phyloP scores from a whole-genome alignment of 2,329 filamentous ascomycete species.

The Pseudocercospora ulei region DNA sequence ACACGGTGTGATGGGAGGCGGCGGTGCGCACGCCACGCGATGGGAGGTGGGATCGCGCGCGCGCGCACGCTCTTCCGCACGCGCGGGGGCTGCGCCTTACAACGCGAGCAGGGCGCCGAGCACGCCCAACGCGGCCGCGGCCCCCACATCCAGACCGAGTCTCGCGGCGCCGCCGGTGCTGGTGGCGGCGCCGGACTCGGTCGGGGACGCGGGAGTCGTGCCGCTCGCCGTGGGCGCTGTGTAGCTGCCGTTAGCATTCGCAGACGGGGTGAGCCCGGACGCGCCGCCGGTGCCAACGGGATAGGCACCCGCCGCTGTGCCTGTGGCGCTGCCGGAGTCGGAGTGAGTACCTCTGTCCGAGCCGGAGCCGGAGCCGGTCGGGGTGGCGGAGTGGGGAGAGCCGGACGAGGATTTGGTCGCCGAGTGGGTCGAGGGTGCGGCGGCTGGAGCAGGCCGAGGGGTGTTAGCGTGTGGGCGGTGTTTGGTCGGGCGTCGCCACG shows the following conservation, averaged over 20 bases:
- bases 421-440: constrained; percentile 13
- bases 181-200: constrained; percentile 9
- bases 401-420: constrained; percentile 16
- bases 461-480: not conserved
- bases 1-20: too few relatives aligned
- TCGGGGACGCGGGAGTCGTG: constrained; percentile 10
- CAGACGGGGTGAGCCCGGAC: constrained; percentile 10
- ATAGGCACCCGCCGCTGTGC: constrained; percentile 2
- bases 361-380: constrained; percentile 13
- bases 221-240: constrained; percentile 10
- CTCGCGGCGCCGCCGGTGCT: constrained; percentile 22
- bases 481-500: not conserved
- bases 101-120: constrained; percentile 27
- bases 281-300: constrained; percentile 12
- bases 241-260: constrained; percentile 15
- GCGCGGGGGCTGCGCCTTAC: too few relatives aligned
- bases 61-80: too few relatives aligned
- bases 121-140: constrained; percentile 23
- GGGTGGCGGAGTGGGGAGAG: constrained; percentile 14
- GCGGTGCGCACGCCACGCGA: too few relatives aligned
- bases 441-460: constrained; percentile 10
- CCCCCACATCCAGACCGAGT: constrained; percentile 25
- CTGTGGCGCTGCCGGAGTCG: constrained; percentile 9
- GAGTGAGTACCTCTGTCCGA: constrained; percentile 10
- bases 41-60: too few relatives aligned